These are phyloP conservation scores for Trichoderma harzianum DNA, from an alignment of 2,329 filamentous ascomycete genomes.

Conservation along the genomic window DNA sequence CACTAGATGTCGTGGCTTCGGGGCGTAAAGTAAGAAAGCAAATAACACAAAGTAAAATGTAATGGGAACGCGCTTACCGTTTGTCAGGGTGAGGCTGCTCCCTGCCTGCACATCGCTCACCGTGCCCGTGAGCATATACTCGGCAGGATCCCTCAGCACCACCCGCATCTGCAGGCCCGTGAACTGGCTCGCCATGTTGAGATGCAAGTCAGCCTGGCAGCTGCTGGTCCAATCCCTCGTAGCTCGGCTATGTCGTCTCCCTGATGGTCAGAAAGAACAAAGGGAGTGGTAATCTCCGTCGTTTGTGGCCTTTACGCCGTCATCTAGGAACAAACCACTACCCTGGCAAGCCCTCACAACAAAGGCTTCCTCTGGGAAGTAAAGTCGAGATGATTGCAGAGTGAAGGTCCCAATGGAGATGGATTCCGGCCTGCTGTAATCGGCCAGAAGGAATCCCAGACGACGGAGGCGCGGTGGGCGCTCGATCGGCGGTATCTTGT, in stretches of 20 bases:
- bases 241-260: neutral
- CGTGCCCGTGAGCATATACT: conserved; percentile 63
- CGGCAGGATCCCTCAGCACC: conserved; percentile 63
- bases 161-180: conserved; percentile 74
- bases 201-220: neutral
- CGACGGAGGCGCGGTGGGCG: neutral
- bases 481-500: neutral
- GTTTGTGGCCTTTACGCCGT: neutral
- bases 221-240: neutral
- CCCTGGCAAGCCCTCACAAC: neutral
- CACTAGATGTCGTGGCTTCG: neutral
- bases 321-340: neutral
- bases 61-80: conserved; percentile 54
- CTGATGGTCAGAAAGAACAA: neutral
- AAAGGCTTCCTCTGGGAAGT: neutral
- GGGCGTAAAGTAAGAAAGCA: neutral
- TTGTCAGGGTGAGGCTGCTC: conserved; percentile 64
- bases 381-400: neutral
- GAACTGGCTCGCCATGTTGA: conserved; percentile 57
- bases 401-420: neutral
- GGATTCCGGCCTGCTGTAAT: neutral
- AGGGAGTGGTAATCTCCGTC: neutral
- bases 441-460: neutral
- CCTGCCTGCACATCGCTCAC: conserved; percentile 67
- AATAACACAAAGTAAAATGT: neutral